These are phyloP conservation scores for Meyerozyma smithsonii DNA, from an alignment of 1,139 yeast species.

Conservation along the genomic window DNA sequence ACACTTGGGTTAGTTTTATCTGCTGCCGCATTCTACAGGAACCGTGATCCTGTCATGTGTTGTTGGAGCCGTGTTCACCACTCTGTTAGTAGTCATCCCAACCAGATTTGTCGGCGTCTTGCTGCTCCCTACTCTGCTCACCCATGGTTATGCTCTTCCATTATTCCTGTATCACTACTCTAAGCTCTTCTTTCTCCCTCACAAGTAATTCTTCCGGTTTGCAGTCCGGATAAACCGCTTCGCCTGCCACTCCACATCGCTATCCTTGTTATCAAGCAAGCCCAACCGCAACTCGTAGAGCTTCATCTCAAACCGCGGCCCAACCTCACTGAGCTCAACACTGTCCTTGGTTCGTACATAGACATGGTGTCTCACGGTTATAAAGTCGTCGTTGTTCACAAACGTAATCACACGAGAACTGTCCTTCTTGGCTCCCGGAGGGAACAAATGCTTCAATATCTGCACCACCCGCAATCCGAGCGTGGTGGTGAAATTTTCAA, in stretches of 20 bases:
- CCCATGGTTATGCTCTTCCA: no score
- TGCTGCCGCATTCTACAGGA: no score
- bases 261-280: constrained; percentile 89
- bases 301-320: constrained; percentile 98
- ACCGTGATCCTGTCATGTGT: no score
- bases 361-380: constrained; percentile 91
- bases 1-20: constrained; percentile 1
- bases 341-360: constrained; percentile 84
- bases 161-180: no score
- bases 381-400: constrained; percentile 85
- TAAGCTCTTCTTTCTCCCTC: no score
- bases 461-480: constrained; percentile 82
- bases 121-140: no score
- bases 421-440: constrained; percentile 94
- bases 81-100: no score
- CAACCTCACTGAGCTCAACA: constrained; percentile 92
- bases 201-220: constrained; percentile 82
- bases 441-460: constrained; percentile 82
- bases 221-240: constrained; percentile 93
- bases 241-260: constrained; percentile 96
- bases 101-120: no score
- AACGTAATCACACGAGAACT: constrained; percentile 87
- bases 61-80: no score
- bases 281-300: constrained; percentile 85
- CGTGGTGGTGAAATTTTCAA: constrained; percentile 82